Conservation (phyloP, 164 flowering plant genomes). For the Chimonanthus praecox region DNA sequence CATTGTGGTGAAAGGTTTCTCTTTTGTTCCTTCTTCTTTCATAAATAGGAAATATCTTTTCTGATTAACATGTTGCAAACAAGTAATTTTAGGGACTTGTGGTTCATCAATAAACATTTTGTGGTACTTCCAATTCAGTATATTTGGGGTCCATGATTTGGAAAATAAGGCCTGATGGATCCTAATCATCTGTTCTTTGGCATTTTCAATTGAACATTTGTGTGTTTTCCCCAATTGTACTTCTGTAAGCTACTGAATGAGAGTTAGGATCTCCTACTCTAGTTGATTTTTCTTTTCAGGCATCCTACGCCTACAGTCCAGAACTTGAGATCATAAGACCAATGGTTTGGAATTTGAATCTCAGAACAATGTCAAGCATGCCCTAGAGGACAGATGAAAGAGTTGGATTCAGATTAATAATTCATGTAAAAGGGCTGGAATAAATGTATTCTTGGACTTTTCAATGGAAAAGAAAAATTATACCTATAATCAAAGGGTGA, state of each 20-base stretch:
- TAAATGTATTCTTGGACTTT: too few relatives aligned
- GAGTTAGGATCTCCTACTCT: not conserved
- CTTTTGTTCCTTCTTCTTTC: not conserved
- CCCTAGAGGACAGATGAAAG: too few relatives aligned
- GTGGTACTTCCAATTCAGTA: not conserved
- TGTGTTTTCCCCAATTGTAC: too few relatives aligned
- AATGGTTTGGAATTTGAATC: not conserved
- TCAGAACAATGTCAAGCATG: too few relatives aligned
- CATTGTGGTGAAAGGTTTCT: not conserved
- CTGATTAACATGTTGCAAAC: not conserved
- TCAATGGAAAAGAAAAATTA: too few relatives aligned
- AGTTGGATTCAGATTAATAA: too few relatives aligned
- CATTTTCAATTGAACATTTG: too few relatives aligned
- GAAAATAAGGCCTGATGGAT: not conserved
- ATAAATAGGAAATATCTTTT: not conserved
- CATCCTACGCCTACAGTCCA: not conserved
- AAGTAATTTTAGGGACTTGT: not conserved
- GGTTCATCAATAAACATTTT: not conserved
- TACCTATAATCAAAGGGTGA: too few relatives aligned
- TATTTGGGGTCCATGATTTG: not conserved
- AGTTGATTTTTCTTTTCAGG: not conserved
- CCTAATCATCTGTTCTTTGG: not conserved
- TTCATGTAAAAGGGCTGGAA: too few relatives aligned
- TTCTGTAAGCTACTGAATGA: not conserved
- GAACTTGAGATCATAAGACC: not conserved